Evolutionary conservation across 768 basidiomycete genomes (phyloP).

Genomic region (Auriscalpium orientale): DNA sequence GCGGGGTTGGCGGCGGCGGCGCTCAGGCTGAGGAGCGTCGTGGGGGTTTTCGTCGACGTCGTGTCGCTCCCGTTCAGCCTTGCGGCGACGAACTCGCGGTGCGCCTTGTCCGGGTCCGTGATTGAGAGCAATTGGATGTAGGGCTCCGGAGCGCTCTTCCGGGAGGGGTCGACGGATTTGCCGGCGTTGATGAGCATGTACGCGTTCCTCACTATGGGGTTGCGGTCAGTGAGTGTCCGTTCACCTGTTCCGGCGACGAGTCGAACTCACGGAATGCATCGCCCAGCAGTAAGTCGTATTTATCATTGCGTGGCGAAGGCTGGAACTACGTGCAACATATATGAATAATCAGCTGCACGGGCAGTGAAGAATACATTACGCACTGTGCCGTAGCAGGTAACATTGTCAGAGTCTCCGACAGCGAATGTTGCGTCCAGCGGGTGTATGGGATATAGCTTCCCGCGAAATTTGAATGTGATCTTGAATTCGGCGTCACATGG

Average conservation of each 20-base stretch:
- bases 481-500: constrained; percentile 61
- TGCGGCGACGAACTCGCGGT: not conserved
- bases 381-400: constrained; percentile 29
- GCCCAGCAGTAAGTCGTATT: constrained; percentile 59
- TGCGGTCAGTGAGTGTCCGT: not conserved
- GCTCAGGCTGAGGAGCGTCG: too few relatives aligned
- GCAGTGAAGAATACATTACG: constrained; percentile 25
- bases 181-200: constrained; percentile 61
- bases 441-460: constrained; percentile 50
- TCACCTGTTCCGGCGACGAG: too few relatives aligned
- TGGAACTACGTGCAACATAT: constrained; percentile 43
- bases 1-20: too few relatives aligned
- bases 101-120: not conserved
- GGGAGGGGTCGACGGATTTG: constrained; percentile 39
- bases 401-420: constrained; percentile 22
- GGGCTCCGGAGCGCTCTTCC: constrained; percentile 22
- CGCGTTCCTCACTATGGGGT: constrained; percentile 48
- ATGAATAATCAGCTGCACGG: not conserved
- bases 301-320: constrained; percentile 45
- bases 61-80: not conserved
- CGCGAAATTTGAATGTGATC: constrained; percentile 54
- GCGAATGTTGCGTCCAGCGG: constrained; percentile 48
- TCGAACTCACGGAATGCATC: constrained; percentile 55
- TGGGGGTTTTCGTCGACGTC: not conserved
- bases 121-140: not conserved